A percentile compares a stretch with the other conserved stretches of the same genome.
These are phyloP conservation scores for Naganishia sp. DNA, from an alignment of 1,284 basidiomycete species.

Conservation along the genomic window DNA sequence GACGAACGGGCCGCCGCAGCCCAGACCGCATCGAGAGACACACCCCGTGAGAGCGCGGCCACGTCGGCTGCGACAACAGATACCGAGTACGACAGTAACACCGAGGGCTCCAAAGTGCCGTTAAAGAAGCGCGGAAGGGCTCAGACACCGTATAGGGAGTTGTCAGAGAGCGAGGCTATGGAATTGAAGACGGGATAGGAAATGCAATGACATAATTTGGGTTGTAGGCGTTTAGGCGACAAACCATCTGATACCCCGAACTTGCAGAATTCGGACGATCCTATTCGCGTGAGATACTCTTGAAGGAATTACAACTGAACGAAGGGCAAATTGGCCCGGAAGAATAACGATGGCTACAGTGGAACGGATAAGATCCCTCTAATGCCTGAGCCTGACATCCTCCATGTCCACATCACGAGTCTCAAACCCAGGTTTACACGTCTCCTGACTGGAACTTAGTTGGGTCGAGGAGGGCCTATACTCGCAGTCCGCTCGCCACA, in stretches of 20 bases:
- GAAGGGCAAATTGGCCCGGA: not conserved
- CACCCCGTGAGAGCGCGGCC: not conserved
- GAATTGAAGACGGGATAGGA: not conserved
- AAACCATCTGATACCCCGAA: too few relatives aligned
- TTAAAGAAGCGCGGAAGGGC: conserved; percentile 24
- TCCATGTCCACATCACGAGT: conserved; percentile 15
- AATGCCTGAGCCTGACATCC: not conserved
- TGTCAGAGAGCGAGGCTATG: conserved; percentile 24
- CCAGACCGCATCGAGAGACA: not conserved
- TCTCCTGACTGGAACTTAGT: conserved; percentile 10
- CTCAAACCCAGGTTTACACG: not conserved
- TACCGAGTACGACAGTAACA: conserved; percentile 9
- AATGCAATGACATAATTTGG: not conserved
- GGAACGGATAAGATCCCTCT: not conserved
- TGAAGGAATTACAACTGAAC: not conserved
- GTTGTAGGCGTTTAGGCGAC: not conserved
- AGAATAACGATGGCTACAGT: not conserved
- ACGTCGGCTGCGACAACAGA: conserved; percentile 9
- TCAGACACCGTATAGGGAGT: conserved; percentile 28
- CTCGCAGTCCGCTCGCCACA: conserved; percentile 21
- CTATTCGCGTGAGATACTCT: too few relatives aligned
- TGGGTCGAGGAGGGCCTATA: not conserved
- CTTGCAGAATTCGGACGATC: too few relatives aligned
- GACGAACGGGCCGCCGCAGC: conserved; percentile 5
- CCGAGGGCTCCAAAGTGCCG: conserved; percentile 4